Conservation (phyloP, 768 basidiomycete genomes). For the Lentinula guzmanii region DNA sequence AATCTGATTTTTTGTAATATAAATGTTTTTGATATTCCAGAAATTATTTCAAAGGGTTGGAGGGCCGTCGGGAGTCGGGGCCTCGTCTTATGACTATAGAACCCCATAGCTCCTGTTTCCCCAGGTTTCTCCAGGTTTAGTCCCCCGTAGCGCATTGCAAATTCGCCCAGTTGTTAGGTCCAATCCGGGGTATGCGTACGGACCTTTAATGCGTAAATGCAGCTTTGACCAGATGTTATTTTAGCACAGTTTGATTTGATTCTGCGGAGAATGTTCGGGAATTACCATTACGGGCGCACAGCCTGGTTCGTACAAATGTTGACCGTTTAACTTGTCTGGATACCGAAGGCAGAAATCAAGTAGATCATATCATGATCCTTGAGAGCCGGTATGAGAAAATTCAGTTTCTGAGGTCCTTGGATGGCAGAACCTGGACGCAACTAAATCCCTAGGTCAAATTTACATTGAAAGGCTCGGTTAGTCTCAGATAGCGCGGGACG, state of each 20-base stretch:
- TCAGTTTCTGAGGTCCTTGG: background rate
- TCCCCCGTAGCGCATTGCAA: background rate
- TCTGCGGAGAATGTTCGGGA: background rate
- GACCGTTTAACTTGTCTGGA: no score
- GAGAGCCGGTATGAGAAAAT: background rate
- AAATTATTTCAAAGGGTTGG: background rate
- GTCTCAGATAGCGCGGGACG: background rate
- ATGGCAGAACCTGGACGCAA: background rate
- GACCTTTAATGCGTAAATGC: no score
- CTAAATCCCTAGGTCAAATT: background rate
- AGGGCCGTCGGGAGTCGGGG: no score
- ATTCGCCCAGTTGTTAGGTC: background rate
- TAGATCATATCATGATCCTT: background rate
- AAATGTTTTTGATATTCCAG: background rate
- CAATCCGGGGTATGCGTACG: background rate
- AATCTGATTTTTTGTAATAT: no score
- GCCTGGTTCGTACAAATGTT: no score
- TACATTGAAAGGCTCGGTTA: background rate
- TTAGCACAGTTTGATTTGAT: no score
- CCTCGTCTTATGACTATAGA: no score
- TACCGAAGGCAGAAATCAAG: background rate
- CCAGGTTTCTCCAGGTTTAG: no score
- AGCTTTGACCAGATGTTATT: no score
- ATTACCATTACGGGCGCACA: background rate
- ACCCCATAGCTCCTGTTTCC: no score